Percentiles rank a stretch among this genome's conserved stretches.
Conservation (phyloP, 2,329 filamentous ascomycete genomes). For the Aureobasidium sp. region DNA sequence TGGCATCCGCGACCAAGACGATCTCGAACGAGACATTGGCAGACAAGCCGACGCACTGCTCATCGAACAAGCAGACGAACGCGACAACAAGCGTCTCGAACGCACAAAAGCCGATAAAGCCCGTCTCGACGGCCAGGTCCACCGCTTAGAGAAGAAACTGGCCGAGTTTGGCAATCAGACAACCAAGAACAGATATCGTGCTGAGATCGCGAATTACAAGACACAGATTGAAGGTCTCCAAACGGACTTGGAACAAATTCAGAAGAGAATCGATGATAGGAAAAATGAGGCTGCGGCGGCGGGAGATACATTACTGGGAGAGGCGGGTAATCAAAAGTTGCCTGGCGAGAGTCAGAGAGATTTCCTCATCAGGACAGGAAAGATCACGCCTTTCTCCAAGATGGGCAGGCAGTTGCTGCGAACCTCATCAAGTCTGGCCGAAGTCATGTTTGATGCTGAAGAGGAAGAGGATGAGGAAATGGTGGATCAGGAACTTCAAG, state of each 20-base stretch:
- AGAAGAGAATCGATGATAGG: conserved; percentile 70
- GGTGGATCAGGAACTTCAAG: conserved; percentile 22
- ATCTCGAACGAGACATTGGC: conserved; percentile 80
- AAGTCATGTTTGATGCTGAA: conserved; percentile 75
- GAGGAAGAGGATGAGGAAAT: conserved; percentile 51
- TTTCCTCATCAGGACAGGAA: conserved; percentile 88
- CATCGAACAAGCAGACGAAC: conserved; percentile 55
- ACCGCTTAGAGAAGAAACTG: conserved; percentile 51
- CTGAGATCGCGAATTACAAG: conserved; percentile 60
- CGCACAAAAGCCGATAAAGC: conserved; percentile 47
- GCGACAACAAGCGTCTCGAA: conserved; percentile 56
- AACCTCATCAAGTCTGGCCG: conserved; percentile 62
- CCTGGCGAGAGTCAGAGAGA: conserved; percentile 79
- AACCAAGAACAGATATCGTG: conserved; percentile 52
- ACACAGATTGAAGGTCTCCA: conserved; percentile 58
- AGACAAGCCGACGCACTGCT: conserved; percentile 56
- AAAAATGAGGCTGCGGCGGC: conserved; percentile 41
- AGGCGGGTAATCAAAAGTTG: conserved; percentile 52
- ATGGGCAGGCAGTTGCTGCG: conserved; percentile 59
- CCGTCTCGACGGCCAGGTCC: conserved; percentile 60
- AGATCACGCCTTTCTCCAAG: conserved; percentile 92
- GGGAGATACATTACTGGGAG: conserved; percentile 34
- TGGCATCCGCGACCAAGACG: conserved; percentile 72
- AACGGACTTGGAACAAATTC: conserved; percentile 72
- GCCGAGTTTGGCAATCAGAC: conserved; percentile 48